A percentile compares a stretch with the other conserved stretches of the same genome.
Conservation (phyloP, 495 filamentous ascomycete genomes). For the Parathielavia appendiculata region DNA sequence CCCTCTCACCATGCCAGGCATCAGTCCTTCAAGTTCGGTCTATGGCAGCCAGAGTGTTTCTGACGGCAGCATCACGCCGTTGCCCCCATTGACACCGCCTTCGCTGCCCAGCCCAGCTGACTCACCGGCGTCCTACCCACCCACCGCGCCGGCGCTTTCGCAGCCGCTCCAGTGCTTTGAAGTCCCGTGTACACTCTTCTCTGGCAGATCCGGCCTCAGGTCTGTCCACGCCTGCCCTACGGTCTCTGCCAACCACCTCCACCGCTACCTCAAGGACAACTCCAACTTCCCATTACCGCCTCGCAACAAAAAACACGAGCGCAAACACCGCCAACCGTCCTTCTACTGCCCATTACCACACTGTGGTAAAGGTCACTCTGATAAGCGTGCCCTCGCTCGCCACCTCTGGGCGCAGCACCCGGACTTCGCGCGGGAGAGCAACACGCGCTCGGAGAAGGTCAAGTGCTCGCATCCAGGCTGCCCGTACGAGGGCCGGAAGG, state of each 20-base stretch:
- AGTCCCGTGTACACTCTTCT: too few species aligned
- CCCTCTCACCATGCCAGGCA: neutral
- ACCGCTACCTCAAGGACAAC: too few species aligned
- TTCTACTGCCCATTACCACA: slow-evolving; percentile 15
- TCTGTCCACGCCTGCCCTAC: too few species aligned
- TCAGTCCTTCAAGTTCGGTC: neutral
- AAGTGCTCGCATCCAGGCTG: slow-evolving; percentile 14
- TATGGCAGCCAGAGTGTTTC: neutral
- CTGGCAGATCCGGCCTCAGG: too few species aligned
- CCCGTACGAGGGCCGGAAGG: slow-evolving; percentile 18
- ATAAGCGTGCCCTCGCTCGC: slow-evolving; percentile 22
- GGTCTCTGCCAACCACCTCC: too few species aligned
- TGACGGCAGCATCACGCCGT: neutral
- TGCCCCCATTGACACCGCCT: neutral
- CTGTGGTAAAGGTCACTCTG: slow-evolving; percentile 23
- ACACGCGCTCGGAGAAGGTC: slow-evolving; percentile 16
- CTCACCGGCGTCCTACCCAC: too few species aligned
- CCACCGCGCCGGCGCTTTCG: too few species aligned
- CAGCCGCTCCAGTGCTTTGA: too few species aligned
- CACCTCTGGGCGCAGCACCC: slow-evolving; percentile 24
- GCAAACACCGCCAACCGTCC: slow-evolving; percentile 17
- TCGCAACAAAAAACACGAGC: slow-evolving; percentile 9
- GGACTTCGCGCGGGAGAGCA: slow-evolving; percentile 9
- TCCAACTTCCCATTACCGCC: too few species aligned
- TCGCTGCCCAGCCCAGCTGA: neutral